Evolutionary conservation across 2,329 filamentous ascomycete genomes (phyloP), one percentile per base, ranked within the genome.

Genomic region (Bipolaris sorokiniana): DNA sequence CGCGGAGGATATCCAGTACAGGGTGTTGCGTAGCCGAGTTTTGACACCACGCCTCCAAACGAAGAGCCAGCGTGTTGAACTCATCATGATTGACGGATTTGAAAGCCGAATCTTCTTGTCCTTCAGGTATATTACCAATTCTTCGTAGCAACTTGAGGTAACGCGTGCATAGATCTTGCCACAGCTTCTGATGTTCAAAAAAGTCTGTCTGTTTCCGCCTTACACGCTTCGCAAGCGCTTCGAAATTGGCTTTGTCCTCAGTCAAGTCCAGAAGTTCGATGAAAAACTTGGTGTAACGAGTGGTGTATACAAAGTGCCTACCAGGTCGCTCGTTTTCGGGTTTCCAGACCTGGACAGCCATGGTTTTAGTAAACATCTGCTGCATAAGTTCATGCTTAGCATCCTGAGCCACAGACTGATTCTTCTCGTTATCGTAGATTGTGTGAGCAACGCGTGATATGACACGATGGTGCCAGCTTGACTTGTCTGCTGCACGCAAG

Each of bases 381-480:
- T 86, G 84, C 48, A 92, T 93, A 13, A 96, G 85, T 52, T 94
- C 90, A 69, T 88, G 85, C 65, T 92, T 93, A 20, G 90, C 88
- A 31, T 84, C 85, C 13, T 83, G 75, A 5, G 83, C 83, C 10
- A 83, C 81, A 63, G 81, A 67, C n/a, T 82, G 76, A 49, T 81
- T 80, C 46, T 80, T 79, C 2, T 77, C 73, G 38, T 84, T 83
- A 55, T 88, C 82, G 63, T 86, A 89, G 6, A 88, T 78, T 38
- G 89, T 81, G 62, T 84, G 83, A 5, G 86, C 87, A 61, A 85
- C 88, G 22, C 92, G 87, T 70, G 89, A 88, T 51, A 92, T 91
- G 78, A 97, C 92, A 18, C 93, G 89, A 74, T 97, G 93, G 71
- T 97, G 93, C 93, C 93, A 97, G 68, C 95, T 94, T 0, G 91